Conservation (phyloP, 352 stramenopile genomes). For the Globisporangium splendens region DNA sequence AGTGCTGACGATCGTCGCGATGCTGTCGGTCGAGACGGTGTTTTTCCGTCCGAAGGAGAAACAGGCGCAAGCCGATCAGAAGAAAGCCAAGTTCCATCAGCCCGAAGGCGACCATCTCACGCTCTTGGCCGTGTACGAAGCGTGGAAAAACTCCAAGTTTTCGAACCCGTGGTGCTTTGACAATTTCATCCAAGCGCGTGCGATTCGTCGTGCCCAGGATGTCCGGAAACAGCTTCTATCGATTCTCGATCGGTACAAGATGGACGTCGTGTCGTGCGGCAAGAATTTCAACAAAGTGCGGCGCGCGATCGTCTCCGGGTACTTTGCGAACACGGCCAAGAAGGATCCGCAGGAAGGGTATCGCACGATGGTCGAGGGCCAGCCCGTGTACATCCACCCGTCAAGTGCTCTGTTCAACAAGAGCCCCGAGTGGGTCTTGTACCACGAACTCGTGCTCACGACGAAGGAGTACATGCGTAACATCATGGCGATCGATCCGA, state of each 20-base stretch:
- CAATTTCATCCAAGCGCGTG: conserved; percentile 98
- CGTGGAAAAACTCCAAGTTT: conserved; percentile 97
- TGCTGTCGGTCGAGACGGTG: conserved; percentile 98
- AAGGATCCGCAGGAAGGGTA: conserved; percentile 99
- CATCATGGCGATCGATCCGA: conserved; percentile 99
- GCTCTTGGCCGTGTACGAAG: conserved; percentile 97
- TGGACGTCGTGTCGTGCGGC: conserved; percentile 96
- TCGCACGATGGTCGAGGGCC: conserved; percentile 96
- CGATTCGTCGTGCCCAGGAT: conserved; percentile 96
- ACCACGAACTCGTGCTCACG: conserved; percentile 97
- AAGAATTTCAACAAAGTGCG: conserved; percentile 97
- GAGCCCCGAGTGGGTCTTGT: conserved; percentile 97
- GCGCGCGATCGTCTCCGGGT: conserved; percentile 97
- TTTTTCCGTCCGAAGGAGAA: conserved; percentile 99
- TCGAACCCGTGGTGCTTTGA: conserved; percentile 99
- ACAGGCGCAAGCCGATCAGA: conserved; percentile 98
- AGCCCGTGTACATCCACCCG: conserved; percentile 98
- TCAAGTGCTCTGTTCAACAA: conserved; percentile 98
- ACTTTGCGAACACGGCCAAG: conserved; percentile 99
- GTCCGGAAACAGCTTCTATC: conserved; percentile 98
- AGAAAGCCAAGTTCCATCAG: conserved; percentile 99
- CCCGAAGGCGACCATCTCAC: conserved; percentile 99
- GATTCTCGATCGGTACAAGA: conserved; percentile 99
- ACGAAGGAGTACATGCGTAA: conserved; percentile 99
- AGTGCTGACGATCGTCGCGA: conserved; percentile 98